Evolutionary conservation across 331 rosid species (phyloP), one percentile per base, ranked within the genome.

Genomic region (Acacia pycnantha): DNA sequence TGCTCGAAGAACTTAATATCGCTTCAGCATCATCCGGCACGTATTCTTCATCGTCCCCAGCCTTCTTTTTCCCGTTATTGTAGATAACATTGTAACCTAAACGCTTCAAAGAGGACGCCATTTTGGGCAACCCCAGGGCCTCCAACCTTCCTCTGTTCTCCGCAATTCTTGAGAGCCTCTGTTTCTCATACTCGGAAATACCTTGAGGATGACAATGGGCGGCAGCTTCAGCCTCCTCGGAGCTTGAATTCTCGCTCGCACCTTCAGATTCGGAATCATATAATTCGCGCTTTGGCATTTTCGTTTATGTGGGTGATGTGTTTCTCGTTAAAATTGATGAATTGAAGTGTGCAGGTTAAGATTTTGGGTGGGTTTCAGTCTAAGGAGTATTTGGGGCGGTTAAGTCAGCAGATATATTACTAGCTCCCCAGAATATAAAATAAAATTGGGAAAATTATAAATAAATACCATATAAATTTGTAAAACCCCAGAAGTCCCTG

Each of bases 101-200:
- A 71, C 81, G 79, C 89, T 83, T 83, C 24, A 93, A 62, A 24
- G 93, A 84, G 4, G 94, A 88, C 0, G 93, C 91, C 75, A 95
- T 81, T 70, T 88, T 84, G 79, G 84, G 84, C 72, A 95, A 79
- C 6, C 97, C 95, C 56, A 95, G 70, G 59, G 98, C 97, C 82
- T 89, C 91, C 86, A 95, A 85, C 78, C 91, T 93, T 1, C 88
- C 91, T 86, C 73, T 89, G 94, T 93, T 95, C 80, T 90, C 97
- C n/a, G 94, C 90, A 26, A 95, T 95, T 82, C 94, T 89, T 13
- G 89, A 87, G 3, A 86, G 86, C 89, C 98, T 89, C 84, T 87
- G 97, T 71, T 89, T 87, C 90, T 95, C 98, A 83, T 91, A 93
- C 73, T 88, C 91, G 22, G 93, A 24, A 12, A 80, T 50, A 11